Evolutionary conservation across 2,329 filamentous ascomycete genomes (phyloP), one percentile per base, ranked within the genome.

Genomic region (Colletotrichum lupini): DNA sequence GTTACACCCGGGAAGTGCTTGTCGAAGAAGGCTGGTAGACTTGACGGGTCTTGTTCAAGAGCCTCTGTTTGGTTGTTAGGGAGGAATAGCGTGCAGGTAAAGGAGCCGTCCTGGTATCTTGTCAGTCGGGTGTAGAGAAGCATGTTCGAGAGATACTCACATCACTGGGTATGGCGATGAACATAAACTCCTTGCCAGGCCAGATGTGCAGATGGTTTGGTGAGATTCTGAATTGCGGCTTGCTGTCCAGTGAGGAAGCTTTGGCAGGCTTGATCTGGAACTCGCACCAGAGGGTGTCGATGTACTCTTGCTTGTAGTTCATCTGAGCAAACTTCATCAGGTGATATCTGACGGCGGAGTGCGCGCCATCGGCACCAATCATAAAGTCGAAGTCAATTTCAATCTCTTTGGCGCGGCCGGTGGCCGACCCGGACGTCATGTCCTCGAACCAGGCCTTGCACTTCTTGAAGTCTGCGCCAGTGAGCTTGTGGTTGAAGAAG

Each of bases 261-360:
- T 82, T 75, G 32, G 79, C 81, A 1, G 93, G 87, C 24, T 89
- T 86, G 74, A 99, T 95, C 62, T 92, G 92, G 80, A 99, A 98
- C 80, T 99, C 97, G 82, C 96, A 98, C 97, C 97, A 99, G 5
- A 98, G 85, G 0, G 95, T 97, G 82, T 98, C 96, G 80, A 99
- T 97, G 82, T 99, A 99, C 78, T 95, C 91, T 81, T 99, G 97
- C 77, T 93, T 89, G 80, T 98, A 99, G 83, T 97, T 91, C 90
- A 98, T 94, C 12, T 93, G 91, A 1, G 93, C 90, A 78, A 91
- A 98, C 84, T 98, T 98, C 96, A 99, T 99, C 84, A 99, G 86
- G 80, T 98, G 95, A 80, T 95, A 97, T 64, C 97, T 89, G 4
- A 95, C 92, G 56, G 95, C 92, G 0, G 96, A 98, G 83, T 99